Evolutionary conservation across 768 basidiomycete species (phyloP).

Genomic region (Coprinellus aureogranulatus): DNA sequence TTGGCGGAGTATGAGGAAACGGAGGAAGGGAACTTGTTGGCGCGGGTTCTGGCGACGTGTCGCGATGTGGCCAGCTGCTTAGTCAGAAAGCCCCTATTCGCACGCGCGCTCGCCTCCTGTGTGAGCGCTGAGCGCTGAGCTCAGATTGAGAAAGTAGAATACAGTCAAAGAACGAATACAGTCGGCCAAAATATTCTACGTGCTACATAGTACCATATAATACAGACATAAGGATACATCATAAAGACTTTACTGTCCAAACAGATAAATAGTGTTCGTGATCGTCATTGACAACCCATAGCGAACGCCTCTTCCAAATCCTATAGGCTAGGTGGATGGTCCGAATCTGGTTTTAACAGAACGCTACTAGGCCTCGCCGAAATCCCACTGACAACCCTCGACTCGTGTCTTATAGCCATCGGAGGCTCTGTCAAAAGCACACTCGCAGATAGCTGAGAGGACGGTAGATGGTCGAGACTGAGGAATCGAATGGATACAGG

Average conservation of each 20-base stretch:
- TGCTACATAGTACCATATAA: neutral
- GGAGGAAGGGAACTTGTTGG: neutral
- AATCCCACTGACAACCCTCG: neutral
- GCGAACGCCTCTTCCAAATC: neutral
- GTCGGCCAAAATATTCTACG: neutral
- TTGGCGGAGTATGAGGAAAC: neutral
- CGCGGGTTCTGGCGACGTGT: neutral
- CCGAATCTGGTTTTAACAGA: neutral
- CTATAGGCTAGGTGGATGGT: neutral
- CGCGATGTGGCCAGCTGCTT: slow-evolving; percentile 3
- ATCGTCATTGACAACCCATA: no score
- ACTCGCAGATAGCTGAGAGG: neutral
- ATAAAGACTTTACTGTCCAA: no score
- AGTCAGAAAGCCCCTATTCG: neutral
- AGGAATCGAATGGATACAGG: neutral
- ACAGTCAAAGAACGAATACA: no score
- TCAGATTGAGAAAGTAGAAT: no score
- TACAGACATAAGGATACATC: neutral
- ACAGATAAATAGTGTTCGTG: no score
- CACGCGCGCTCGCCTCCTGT: no score
- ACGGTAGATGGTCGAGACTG: neutral
- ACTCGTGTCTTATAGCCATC: neutral
- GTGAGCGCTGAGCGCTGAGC: no score
- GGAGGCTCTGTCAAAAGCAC: neutral
- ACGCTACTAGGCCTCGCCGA: neutral